phyloP scores from a whole-genome alignment of 768 basidiomycete species.

The Leccinum barrowsii region DNA sequence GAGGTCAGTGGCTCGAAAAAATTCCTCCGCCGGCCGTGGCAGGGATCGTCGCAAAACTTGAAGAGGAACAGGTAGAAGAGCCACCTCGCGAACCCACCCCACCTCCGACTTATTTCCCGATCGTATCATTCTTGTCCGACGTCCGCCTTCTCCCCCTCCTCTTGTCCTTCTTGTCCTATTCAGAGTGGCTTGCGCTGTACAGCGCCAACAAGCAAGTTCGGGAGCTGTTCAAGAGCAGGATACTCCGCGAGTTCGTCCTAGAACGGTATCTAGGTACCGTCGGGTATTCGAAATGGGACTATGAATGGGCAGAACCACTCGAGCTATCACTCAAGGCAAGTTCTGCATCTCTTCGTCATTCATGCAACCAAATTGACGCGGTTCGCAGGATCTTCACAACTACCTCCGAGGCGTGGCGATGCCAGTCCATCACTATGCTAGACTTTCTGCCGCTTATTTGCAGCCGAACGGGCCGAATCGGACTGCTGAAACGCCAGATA shows the following conservation, averaged over 20 bases:
- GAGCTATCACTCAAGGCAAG: constrained; percentile 59
- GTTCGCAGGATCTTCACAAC: constrained; percentile 63
- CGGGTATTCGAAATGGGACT: constrained; percentile 67
- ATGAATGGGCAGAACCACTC: constrained; percentile 56
- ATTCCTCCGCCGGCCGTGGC: constrained; percentile 33
- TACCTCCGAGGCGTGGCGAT: constrained; percentile 80
- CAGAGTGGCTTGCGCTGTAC: constrained; percentile 65
- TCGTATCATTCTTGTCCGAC: constrained; percentile 54
- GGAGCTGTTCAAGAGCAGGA: constrained; percentile 45
- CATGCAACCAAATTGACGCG: constrained; percentile 7
- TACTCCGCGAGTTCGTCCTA: constrained; percentile 60
- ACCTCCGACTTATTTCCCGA: constrained; percentile 41
- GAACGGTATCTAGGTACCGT: constrained; percentile 68
- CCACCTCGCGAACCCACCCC: constrained; percentile 20
- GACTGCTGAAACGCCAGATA: constrained; percentile 39
- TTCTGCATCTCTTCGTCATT: constrained; percentile 4
- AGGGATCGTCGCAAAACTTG: constrained; percentile 28
- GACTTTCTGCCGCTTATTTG: constrained; percentile 55
- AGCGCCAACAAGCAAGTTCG: constrained; percentile 54
- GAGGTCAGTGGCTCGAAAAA: constrained; percentile 41
- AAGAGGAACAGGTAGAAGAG: constrained; percentile 14
- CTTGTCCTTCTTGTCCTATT: constrained; percentile 64
- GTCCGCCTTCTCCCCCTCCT: constrained; percentile 50
- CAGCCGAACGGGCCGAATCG: constrained; percentile 43
- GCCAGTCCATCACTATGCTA: constrained; percentile 69